Conservation (phyloP, 305 asterid genomes). For the Fraxinus greggii region DNA sequence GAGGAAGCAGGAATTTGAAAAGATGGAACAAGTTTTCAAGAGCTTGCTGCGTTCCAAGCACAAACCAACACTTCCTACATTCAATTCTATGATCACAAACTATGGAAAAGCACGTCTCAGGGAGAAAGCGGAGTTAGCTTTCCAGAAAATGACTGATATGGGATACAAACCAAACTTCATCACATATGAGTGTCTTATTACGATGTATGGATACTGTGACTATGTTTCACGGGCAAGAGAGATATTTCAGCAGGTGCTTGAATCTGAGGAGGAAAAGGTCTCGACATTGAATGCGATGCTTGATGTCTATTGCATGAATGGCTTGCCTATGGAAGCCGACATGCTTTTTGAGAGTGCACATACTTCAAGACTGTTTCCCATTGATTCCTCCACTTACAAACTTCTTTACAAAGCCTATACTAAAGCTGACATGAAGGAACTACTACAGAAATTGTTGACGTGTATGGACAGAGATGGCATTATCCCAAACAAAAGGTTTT, state of each 20-base stretch:
- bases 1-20: conserved; percentile 80
- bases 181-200: conserved; percentile 75
- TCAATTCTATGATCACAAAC: conserved; percentile 90
- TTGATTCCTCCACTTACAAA: conserved; percentile 73
- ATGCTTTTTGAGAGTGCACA: conserved; percentile 57
- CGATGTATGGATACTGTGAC: conserved; percentile 81
- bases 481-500: conserved; percentile 77
- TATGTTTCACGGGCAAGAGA: conserved; percentile 74
- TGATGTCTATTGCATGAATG: conserved; percentile 75
- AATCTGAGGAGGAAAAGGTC: conserved; percentile 57
- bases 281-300: conserved; percentile 94
- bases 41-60: conserved; percentile 71
- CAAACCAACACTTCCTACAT: conserved; percentile 78
- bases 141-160: conserved; percentile 65
- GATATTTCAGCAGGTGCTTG: conserved; percentile 53
- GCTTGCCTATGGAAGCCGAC: conserved; percentile 75
- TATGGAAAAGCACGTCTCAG: conserved; percentile 88
- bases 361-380: conserved; percentile 36
- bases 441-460: conserved; percentile 49
- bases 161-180: conserved; percentile 79
- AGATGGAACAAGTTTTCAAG: conserved; percentile 92
- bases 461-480: conserved; percentile 85
- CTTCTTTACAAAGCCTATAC: conserved; percentile 79
- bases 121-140: conserved; percentile 64
- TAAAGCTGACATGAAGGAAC: conserved; percentile 80